These are phyloP conservation scores for Apiotrichum laibachii DNA, from an alignment of 1,284 basidiomycete species.

Conservation along the genomic window DNA sequence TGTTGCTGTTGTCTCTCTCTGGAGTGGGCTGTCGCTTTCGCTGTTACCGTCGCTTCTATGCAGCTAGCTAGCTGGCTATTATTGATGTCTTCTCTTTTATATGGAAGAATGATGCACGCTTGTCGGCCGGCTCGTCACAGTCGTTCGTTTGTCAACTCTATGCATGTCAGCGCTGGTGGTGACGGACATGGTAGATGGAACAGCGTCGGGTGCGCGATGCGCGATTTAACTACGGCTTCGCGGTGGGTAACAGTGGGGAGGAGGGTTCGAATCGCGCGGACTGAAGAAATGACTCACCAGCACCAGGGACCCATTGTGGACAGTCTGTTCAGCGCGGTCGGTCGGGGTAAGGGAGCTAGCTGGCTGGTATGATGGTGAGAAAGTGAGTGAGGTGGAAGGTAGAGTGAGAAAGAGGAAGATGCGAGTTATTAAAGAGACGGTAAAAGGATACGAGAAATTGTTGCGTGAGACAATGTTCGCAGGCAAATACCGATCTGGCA, in stretches of 20 bases:
- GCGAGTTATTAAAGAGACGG: no score
- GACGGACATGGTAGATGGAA: neutral
- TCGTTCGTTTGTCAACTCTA: neutral
- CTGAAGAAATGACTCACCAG: neutral
- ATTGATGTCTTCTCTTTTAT: neutral
- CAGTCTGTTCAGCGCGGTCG: neutral
- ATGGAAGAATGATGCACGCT: neutral
- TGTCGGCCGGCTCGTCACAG: neutral
- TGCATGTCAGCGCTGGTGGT: neutral
- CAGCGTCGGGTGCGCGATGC: neutral
- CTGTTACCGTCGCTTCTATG: neutral
- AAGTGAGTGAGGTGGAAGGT: no score
- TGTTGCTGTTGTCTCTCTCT: no score
- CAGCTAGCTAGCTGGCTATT: neutral
- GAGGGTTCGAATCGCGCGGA: neutral
- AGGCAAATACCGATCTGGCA: no score
- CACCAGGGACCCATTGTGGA: neutral
- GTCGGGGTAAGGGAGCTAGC: no score
- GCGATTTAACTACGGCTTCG: no score
- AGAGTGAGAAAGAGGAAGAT: no score
- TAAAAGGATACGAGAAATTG: no score
- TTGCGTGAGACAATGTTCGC: no score
- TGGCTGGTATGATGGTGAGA: no score
- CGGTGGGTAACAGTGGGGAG: neutral
- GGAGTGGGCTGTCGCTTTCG: no score